These are phyloP conservation scores for Tilletiopsis washingtonensis DNA, from an alignment of 1,284 basidiomycete genomes.

Conservation along the genomic window DNA sequence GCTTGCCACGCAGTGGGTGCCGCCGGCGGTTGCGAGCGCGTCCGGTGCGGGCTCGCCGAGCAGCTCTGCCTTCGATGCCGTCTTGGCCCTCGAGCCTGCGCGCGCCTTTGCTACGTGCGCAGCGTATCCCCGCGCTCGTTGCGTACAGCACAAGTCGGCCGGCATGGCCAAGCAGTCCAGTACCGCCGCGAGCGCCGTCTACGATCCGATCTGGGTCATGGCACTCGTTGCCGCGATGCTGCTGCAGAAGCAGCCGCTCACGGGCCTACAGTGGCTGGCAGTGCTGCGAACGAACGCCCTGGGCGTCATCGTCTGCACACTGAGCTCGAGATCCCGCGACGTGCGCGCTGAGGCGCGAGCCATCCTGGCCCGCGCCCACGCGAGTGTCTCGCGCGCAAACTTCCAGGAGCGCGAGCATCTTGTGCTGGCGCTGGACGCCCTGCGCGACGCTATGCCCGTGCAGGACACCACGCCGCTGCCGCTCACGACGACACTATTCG, in stretches of 20 bases:
- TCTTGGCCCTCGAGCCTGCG: conserved; percentile 64
- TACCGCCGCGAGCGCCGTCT: conserved; percentile 45
- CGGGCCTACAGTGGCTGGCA: conserved; percentile 71
- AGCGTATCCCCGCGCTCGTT: conserved; percentile 56
- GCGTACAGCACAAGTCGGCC: neutral
- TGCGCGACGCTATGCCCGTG: conserved; percentile 46
- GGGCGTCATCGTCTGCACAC: conserved; percentile 63
- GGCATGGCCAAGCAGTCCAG: neutral
- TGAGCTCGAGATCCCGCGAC: conserved; percentile 62
- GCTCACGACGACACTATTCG: conserved; percentile 68
- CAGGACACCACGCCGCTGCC: conserved; percentile 52
- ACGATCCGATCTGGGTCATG: conserved; percentile 74
- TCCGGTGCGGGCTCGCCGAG: neutral
- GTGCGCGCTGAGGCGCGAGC: conserved; percentile 55
- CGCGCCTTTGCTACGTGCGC: conserved; percentile 66
- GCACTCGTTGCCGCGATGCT: conserved; percentile 60
- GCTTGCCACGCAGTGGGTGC: conserved; percentile 16
- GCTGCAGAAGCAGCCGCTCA: conserved; percentile 53
- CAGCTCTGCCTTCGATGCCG: conserved; percentile 53
- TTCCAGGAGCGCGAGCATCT: conserved; percentile 76
- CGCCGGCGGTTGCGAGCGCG: conserved; percentile 3
- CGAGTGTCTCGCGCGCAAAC: conserved; percentile 54
- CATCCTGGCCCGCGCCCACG: conserved; percentile 50
- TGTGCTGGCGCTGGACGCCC: conserved; percentile 63
- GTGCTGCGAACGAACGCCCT: conserved; percentile 73